Conservation (phyloP, 352 stramenopile species). For the Phytophthora ohioensis region DNA sequence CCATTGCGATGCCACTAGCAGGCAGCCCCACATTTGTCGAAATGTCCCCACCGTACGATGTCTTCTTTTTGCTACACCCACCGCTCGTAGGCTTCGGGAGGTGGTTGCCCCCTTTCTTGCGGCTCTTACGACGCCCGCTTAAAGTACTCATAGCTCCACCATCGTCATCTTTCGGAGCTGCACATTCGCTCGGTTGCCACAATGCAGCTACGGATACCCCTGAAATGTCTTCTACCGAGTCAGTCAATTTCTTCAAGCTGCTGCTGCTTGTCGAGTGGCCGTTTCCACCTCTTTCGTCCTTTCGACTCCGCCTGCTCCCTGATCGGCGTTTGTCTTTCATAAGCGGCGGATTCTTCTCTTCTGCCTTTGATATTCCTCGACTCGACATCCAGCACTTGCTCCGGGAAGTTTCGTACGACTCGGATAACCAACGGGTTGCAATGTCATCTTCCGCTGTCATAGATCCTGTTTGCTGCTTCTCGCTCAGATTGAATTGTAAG, state of each 20-base stretch:
- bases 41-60: slow-evolving; percentile 14
- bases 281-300: slow-evolving; percentile 43
- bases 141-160: slow-evolving; percentile 23
- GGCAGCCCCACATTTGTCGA: slow-evolving; percentile 31
- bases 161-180: slow-evolving; percentile 58
- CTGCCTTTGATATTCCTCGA: slow-evolving; percentile 51
- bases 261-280: slow-evolving; percentile 48
- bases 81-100: slow-evolving; percentile 46
- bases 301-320: slow-evolving; percentile 46
- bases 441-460: slow-evolving; percentile 30
- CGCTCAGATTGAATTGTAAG: slow-evolving; percentile 35
- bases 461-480: slow-evolving; percentile 37
- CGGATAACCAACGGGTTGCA: slow-evolving; percentile 19
- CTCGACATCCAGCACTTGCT: slow-evolving; percentile 50
- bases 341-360: slow-evolving; percentile 49
- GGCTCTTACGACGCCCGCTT: slow-evolving; percentile 44
- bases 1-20: slow-evolving; percentile 39
- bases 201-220: slow-evolving; percentile 13
- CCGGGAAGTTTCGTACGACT: slow-evolving; percentile 47
- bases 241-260: slow-evolving; percentile 45
- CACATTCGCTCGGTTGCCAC: slow-evolving; percentile 36
- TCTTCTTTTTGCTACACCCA: slow-evolving; percentile 50
- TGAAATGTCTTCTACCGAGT: slow-evolving; percentile 42
- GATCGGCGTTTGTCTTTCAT: slow-evolving; percentile 55
- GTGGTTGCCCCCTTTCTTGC: slow-evolving; percentile 56